These are phyloP conservation scores for Dillenia suffruticosa DNA, from an alignment of 164 flowering plant species.

Conservation along the genomic window DNA sequence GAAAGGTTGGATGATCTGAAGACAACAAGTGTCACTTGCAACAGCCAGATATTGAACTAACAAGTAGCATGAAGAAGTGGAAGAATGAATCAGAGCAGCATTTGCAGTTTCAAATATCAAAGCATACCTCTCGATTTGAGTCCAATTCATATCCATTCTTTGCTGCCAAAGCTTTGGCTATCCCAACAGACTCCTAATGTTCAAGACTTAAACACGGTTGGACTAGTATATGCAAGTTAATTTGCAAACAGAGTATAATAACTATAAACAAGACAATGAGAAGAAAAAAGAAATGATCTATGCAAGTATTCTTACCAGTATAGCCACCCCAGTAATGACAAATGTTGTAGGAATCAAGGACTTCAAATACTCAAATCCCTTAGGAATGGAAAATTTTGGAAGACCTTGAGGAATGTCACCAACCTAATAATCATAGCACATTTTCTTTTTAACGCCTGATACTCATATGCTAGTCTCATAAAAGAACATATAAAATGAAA, in stretches of 20 bases:
- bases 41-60: too few relatives aligned
- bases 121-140: conserved; percentile 88
- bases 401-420: conserved; percentile 98
- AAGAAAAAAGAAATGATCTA: conserved; percentile 7
- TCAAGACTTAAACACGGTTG: conserved; percentile 3
- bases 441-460: neutral
- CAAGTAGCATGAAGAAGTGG: too few relatives aligned
- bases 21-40: too few relatives aligned
- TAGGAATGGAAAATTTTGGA: conserved; percentile 86
- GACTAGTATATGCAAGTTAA: conserved; percentile 4
- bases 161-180: conserved; percentile 98
- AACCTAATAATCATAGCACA: conserved; percentile 41
- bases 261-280: neutral
- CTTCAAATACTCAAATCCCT: conserved; percentile 41
- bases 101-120: neutral
- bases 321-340: conserved; percentile 97
- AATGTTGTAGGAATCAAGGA: conserved; percentile 86
- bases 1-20: too few relatives aligned
- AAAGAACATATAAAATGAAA: too few relatives aligned
- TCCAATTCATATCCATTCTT: conserved; percentile 97
- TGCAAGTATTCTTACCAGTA: conserved; percentile 55
- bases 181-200: conserved; percentile 94
- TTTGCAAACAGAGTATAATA: neutral
- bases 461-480: too few relatives aligned
- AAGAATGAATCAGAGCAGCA: neutral